Evolutionary conservation across 805 yeast species (phyloP).

Genomic region (Saccharomycopsis oosterbeekiorum): DNA sequence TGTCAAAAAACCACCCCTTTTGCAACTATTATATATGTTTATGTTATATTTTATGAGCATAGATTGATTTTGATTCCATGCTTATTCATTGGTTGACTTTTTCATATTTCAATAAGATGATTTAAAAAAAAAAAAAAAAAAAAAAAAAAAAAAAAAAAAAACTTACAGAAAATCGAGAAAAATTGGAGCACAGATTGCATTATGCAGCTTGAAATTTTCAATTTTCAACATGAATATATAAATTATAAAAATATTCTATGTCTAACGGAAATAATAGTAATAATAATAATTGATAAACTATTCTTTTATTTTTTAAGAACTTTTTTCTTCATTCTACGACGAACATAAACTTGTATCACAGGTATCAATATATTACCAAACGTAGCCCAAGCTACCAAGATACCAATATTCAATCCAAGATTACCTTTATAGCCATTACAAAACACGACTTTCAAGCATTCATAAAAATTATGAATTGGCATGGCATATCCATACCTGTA

Average conservation of each 20-base stretch:
- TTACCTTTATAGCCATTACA: slow-evolving; percentile 46
- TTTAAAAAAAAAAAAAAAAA: too few species aligned
- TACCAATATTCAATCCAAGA: slow-evolving; percentile 52
- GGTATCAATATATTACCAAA: slow-evolving; percentile 38
- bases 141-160: too few species aligned
- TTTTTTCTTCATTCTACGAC: slow-evolving; percentile 28
- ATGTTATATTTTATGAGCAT: not conserved
- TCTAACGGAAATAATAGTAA: too few species aligned
- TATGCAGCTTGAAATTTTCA: not conserved
- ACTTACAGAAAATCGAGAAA: not conserved
- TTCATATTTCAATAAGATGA: too few species aligned
- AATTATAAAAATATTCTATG: too few species aligned
- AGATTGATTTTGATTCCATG: not conserved
- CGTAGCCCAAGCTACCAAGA: slow-evolving; percentile 51
- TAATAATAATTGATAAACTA: too few species aligned
- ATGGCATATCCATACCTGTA: slow-evolving; percentile 53
- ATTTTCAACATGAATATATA: not conserved
- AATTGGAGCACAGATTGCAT: not conserved
- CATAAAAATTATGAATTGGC: slow-evolving; percentile 61
- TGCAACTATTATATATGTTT: not conserved
- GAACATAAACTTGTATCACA: slow-evolving; percentile 34
- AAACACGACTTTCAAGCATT: slow-evolving; percentile 48
- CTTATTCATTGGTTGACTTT: not conserved
- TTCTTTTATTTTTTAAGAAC: slow-evolving; percentile 13
- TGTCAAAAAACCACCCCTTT: not conserved